Conservation (phyloP, 202 grass and related monocot genomes). For the Brachypodium distachyon region DNA sequence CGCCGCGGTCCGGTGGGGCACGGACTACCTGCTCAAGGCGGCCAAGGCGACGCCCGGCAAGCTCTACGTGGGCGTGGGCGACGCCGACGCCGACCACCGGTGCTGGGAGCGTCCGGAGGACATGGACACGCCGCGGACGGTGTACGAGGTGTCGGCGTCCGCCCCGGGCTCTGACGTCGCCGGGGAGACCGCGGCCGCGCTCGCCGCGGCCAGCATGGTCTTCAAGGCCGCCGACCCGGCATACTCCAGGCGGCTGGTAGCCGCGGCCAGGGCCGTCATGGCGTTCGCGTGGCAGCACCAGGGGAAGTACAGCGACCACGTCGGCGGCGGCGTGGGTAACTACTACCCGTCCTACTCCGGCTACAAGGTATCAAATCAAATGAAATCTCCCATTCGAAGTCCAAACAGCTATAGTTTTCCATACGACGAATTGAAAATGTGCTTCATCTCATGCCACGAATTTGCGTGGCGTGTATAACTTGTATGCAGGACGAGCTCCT, state of each 20-base stretch:
- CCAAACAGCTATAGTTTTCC: no score
- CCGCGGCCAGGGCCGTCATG: slow-evolving; percentile 44
- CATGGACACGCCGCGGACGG: slow-evolving; percentile 72
- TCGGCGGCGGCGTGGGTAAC: slow-evolving; percentile 33
- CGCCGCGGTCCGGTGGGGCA: slow-evolving; percentile 56
- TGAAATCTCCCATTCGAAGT: no score
- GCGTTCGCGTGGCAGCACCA: slow-evolving; percentile 40
- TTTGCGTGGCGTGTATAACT: background rate
- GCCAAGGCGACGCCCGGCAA: slow-evolving; percentile 38
- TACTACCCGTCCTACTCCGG: slow-evolving; percentile 83
- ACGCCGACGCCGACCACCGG: slow-evolving; percentile 61
- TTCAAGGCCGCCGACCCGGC: slow-evolving; percentile 28
- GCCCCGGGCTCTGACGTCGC: slow-evolving; percentile 71
- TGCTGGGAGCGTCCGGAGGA: slow-evolving; percentile 91
- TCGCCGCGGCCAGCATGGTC: slow-evolving; percentile 49
- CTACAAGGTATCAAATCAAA: slow-evolving; percentile 25
- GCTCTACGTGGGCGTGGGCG: slow-evolving; percentile 85
- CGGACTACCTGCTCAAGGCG: slow-evolving; percentile 80
- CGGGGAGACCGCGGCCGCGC: slow-evolving; percentile 66
- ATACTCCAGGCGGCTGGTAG: slow-evolving; percentile 35
- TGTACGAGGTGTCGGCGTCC: slow-evolving; percentile 55
- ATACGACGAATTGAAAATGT: no score
- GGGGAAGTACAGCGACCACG: slow-evolving; percentile 54
- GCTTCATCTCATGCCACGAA: background rate
- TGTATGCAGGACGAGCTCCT: slow-evolving; percentile 63